These are phyloP conservation scores for Acacia crassicarpa DNA, from an alignment of 306 rosid genomes.

Conservation along the genomic window DNA sequence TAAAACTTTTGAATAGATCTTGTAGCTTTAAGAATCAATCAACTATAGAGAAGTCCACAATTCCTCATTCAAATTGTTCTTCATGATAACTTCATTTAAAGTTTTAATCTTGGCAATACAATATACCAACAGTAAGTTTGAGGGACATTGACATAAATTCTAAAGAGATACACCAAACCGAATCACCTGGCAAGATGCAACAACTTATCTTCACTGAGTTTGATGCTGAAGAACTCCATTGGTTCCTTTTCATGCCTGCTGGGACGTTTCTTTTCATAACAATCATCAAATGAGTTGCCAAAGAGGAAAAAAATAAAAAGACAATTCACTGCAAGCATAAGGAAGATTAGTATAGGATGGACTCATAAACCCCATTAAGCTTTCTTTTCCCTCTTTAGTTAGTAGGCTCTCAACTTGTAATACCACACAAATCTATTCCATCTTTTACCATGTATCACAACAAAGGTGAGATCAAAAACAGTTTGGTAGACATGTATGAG, in stretches of 20 bases:
- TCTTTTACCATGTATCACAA: background rate
- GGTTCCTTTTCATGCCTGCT: slow-evolving; percentile 47
- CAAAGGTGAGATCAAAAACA: background rate
- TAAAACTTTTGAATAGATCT: slow-evolving; percentile 5
- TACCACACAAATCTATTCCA: background rate
- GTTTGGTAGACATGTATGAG: background rate
- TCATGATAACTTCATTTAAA: background rate
- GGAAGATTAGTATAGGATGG: background rate
- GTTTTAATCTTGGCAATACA: slow-evolving; percentile 36
- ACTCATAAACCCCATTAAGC: background rate
- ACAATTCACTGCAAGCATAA: slow-evolving; percentile 48
- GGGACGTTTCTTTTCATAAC: slow-evolving; percentile 61
- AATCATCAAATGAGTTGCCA: slow-evolving; percentile 62
- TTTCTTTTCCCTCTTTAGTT: background rate
- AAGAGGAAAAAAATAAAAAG: slow-evolving; percentile 32
- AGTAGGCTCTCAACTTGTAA: background rate
- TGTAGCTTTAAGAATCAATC: background rate
- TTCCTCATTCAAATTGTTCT: background rate
- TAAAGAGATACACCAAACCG: slow-evolving; percentile 77
- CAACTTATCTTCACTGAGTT: slow-evolving; percentile 62
- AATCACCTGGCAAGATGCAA: slow-evolving; percentile 56
- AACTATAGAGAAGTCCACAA: background rate
- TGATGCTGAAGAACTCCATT: slow-evolving; percentile 63
- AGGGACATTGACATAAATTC: slow-evolving; percentile 35
- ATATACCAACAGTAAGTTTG: slow-evolving; percentile 57